Base-by-base conservation (phyloP, 345 rosid genomes). In the Salix exigua region DNA sequence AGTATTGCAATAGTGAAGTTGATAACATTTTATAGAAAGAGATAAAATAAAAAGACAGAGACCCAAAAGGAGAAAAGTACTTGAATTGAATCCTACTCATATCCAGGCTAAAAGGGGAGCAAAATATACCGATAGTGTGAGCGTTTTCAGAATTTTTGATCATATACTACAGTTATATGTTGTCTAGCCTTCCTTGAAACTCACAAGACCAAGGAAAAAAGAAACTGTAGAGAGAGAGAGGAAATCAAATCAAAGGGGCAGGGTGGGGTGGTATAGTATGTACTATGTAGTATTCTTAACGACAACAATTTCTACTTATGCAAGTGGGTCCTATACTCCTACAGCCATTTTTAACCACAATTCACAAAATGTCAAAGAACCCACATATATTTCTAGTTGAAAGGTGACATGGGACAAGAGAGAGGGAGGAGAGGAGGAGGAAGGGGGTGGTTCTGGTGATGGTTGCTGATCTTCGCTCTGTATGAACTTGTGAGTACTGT, bases 301-400 rank as follows among this genome's bases (percentile, higher is more conserved):
- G 19, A 33, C 37, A 31, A 61, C 53, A 63, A 28, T 48, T 66
- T 65, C 51, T 70, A 33, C 81, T 70, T 83, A 66, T 17, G 73
- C 67, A 58, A 10, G 82, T 85, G 88, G 87, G 83, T 75, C 86
- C 85, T 77, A 46, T 6, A 35, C 37, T 35, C 6, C 37, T 35
- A 35, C 37, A 76, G 67, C 74, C 55, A 79, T 60, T 85, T 79
- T 77, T 83, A 77, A 82, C 85, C 88, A 80, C 89, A 80, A n/a
- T 74, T 50, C 80, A 77, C 85, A 78, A 85, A 68, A 79, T 74
- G 81, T 84, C 84, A 82, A 82, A 82, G 73, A 70, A 69, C 58
- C 69, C 75, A 80, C 74, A 55, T 71, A 68, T 66, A 73, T 67
- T 82, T 75, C 60, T 66, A 4, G 80, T 38, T 72, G 82, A 68